Evolutionary conservation across 805 yeast species (phyloP), one percentile per base, ranked within the genome.

Genomic region (Dipodascopsis uninucleata): DNA sequence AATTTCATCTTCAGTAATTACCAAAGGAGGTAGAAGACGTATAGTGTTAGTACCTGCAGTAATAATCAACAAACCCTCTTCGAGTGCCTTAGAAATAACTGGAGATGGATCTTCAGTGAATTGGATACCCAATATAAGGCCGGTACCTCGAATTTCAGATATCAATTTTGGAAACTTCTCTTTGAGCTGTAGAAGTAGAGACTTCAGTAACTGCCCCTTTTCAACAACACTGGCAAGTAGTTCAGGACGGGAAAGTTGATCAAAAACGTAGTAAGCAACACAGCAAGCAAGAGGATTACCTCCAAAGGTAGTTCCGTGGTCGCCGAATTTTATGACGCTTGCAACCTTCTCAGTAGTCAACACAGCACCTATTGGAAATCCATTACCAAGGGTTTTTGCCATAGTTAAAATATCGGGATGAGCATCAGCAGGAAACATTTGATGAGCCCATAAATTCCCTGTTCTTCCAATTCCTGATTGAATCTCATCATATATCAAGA

Each of bases 261-360:
- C 79, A 20, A 93, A 67, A 10, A 93, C 95, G 60, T 83, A 81
- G 33, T 74, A 69, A 4, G 88, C 96, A 39, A 93, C 77, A 52
- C 89, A 78, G 28, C 90, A 74, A 4, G 88, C 97, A 52, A 93
- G 70, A 43, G 97, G 97, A 65, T 93, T 93, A 44, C 98, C 98
- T 53, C 98, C 97, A 62, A 83, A 90, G 0, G 98, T 90, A 2
- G 97, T 90, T 45, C 98, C 98, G 63, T 90, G 98, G 62, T 93
- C 98, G 46, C 98, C 98, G 18, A 86, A 90, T 46, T 78, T 72
- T 56, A 93, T 69, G 1, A 71, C 77, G 8, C 71, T 64, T 61
- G 88, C 95, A 21, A 93, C 83, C 39, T 77, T 74, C 54, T 86
- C 93, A 43, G 85, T 78, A 46, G 90, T 79, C 76, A 93, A 76